phyloP scores from a whole-genome alignment of 257 asterid genomes.

The Solanum chaucha region DNA sequence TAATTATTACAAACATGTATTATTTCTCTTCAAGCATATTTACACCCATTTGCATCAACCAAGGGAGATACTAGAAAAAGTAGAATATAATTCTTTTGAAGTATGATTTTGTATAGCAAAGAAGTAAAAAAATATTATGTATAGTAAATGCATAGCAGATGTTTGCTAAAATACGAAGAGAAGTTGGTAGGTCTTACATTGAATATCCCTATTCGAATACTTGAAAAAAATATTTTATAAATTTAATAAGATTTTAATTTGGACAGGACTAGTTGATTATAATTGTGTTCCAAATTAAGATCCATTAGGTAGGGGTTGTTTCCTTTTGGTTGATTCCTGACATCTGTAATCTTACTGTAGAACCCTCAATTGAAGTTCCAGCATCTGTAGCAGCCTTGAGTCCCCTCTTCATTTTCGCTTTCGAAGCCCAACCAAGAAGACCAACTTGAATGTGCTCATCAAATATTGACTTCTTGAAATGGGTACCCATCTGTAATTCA shows the following conservation, averaged over 20 bases:
- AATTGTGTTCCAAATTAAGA: not conserved
- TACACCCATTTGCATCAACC: not conserved
- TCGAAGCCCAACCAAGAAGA: constrained; percentile 81
- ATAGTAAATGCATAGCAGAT: not conserved
- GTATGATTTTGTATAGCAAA: not conserved
- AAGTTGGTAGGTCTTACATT: not conserved
- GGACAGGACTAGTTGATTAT: not conserved
- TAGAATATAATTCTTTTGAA: not conserved
- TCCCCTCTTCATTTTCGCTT: constrained; percentile 50
- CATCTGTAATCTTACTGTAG: constrained; percentile 41
- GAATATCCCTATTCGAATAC: not conserved
- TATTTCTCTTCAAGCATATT: not conserved
- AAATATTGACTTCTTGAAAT: constrained; percentile 86
- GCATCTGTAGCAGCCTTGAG: constrained; percentile 33
- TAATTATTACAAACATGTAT: not conserved
- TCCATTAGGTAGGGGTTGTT: not conserved
- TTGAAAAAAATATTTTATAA: too few species aligned
- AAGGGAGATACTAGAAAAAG: not conserved
- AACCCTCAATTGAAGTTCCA: constrained; percentile 27
- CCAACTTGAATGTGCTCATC: constrained; percentile 85
- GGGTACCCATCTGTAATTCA: constrained; percentile 73
- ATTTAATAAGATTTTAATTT: not conserved
- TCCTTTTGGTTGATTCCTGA: constrained; percentile 28
- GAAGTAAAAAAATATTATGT: not conserved
- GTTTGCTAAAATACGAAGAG: not conserved